phyloP scores from a whole-genome alignment of 1,284 basidiomycete species.

The Cerrena zonata region DNA sequence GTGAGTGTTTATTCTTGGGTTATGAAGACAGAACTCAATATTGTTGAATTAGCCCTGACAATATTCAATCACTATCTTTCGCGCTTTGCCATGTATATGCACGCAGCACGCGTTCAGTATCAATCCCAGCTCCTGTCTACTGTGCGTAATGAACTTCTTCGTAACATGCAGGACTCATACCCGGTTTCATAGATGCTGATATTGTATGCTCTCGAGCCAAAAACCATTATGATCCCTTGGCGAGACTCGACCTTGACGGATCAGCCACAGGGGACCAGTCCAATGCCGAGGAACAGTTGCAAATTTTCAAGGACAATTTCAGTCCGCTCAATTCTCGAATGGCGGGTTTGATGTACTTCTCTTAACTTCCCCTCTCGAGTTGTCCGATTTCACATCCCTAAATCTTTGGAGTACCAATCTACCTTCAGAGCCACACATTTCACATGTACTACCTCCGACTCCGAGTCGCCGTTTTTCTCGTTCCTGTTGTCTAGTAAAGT shows the following conservation, averaged over 20 bases:
- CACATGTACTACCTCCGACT: too few relatives aligned
- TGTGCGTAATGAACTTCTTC: conserved; percentile 41
- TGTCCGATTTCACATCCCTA: too few relatives aligned
- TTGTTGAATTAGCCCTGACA: conserved; percentile 44
- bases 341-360: conserved; percentile 62
- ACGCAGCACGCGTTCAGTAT: conserved; percentile 75
- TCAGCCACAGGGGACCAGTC: conserved; percentile 38
- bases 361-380: conserved; percentile 24
- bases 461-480: too few relatives aligned
- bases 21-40: not conserved
- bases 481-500: too few relatives aligned
- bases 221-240: conserved; percentile 70
- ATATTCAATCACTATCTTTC: conserved; percentile 66
- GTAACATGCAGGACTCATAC: not conserved
- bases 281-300: conserved; percentile 40
- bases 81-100: conserved; percentile 79
- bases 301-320: conserved; percentile 50
- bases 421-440: too few relatives aligned
- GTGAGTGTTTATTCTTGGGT: conserved; percentile 25
- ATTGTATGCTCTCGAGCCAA: conserved; percentile 77
- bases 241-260: conserved; percentile 47
- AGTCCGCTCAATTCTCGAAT: conserved; percentile 48
- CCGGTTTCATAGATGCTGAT: conserved; percentile 57
- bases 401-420: too few relatives aligned
- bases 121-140: conserved; percentile 78